Evolutionary conservation across 2,329 filamentous ascomycete species (phyloP).

Genomic region (Aspergillus awamori): DNA sequence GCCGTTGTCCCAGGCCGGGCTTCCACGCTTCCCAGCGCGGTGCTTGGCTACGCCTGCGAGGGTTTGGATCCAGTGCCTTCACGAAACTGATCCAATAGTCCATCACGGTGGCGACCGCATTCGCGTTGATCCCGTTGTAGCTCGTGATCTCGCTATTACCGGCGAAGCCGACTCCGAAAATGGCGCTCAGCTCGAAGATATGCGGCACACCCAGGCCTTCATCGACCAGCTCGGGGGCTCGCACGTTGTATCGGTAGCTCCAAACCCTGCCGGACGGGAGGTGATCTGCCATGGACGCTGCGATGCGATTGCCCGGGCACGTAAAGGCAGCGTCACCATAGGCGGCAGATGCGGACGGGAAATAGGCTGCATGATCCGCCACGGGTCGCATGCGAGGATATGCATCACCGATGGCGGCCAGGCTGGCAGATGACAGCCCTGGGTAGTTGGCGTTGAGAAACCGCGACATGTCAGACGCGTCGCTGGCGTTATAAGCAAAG

Average conservation of each 20-base stretch:
- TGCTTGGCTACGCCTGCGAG: not conserved
- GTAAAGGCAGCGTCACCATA: slow-evolving; percentile 54
- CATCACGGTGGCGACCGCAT: slow-evolving; percentile 40
- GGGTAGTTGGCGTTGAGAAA: not conserved
- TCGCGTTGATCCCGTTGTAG: slow-evolving; percentile 38
- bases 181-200: slow-evolving; percentile 30
- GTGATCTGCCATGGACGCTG: slow-evolving; percentile 30
- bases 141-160: slow-evolving; percentile 19
- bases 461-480: not conserved
- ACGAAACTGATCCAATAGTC: slow-evolving; percentile 52
- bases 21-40: not conserved
- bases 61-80: slow-evolving; percentile 40
- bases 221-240: slow-evolving; percentile 39
- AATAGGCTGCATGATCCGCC: not conserved
- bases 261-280: slow-evolving; percentile 37
- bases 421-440: not conserved
- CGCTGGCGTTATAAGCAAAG: not conserved
- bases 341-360: slow-evolving; percentile 16
- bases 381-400: not conserved
- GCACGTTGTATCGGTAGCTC: slow-evolving; percentile 54
- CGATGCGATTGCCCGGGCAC: slow-evolving; percentile 47
- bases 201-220: slow-evolving; percentile 41
- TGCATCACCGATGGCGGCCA: not conserved
- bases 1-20: not conserved
- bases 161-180: slow-evolving; percentile 23